Percentiles rank a stretch among this genome's conserved stretches.
These are phyloP conservation scores for Metroxylon sagu DNA, from an alignment of 176 grass and related monocot species.

Conservation along the genomic window DNA sequence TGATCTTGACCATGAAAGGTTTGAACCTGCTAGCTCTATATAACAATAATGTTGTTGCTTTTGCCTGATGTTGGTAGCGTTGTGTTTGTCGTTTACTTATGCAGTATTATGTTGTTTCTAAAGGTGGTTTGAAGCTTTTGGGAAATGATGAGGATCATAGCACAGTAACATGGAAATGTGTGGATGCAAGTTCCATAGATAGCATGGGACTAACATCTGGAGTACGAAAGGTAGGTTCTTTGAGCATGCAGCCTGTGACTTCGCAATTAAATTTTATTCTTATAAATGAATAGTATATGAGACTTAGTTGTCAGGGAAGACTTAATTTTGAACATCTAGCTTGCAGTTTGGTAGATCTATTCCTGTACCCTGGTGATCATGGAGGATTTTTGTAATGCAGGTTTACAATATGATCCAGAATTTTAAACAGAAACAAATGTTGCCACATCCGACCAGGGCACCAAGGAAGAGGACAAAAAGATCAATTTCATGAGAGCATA, in stretches of 20 bases:
- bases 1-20: conserved; percentile 75
- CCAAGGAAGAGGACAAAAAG: conserved; percentile 38
- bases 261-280: no score
- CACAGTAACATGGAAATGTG: conserved; percentile 39
- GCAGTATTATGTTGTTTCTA: conserved; percentile 6
- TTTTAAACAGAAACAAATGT: conserved; percentile 43
- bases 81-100: conserved; percentile 5
- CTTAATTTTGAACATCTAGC: no score
- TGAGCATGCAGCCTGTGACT: no score
- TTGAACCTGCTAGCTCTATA: neutral
- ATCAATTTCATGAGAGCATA: neutral
- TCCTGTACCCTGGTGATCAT: no score
- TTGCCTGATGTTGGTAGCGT: neutral
- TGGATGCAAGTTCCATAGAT: conserved; percentile 36
- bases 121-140: conserved; percentile 40
- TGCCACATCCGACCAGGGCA: conserved; percentile 5
- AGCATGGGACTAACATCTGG: conserved; percentile 78
- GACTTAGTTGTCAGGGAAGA: no score
- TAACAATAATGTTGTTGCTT: no score
- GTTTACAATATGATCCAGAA: conserved; percentile 80
- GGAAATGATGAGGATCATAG: conserved; percentile 15
- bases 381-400: conserved; percentile 26
- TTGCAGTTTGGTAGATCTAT: no score
- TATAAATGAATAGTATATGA: no score
- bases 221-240: conserved; percentile 60